A percentile compares a stretch with the other conserved stretches of the same genome.
phyloP scores from a whole-genome alignment of 345 rosid species.

The Geranium rotundifolium region DNA sequence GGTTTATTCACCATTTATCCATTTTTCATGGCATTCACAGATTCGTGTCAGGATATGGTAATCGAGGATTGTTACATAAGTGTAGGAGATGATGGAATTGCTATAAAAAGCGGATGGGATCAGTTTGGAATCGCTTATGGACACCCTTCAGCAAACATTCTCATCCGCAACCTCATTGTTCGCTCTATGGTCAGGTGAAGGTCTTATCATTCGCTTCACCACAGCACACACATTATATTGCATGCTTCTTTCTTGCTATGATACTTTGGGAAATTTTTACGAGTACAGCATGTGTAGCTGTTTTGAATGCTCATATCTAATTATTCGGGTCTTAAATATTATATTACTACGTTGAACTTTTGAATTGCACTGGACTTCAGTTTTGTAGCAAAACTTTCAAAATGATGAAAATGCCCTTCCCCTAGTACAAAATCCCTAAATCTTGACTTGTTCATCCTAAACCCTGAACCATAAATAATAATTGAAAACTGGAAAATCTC shows the following conservation, averaged over 20 bases:
- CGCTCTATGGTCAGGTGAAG: constrained; percentile 90
- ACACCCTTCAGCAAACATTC: constrained; percentile 68
- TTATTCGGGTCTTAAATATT: too few species aligned
- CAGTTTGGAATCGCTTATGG: constrained; percentile 88
- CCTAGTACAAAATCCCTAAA: too few species aligned
- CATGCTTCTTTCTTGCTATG: neutral
- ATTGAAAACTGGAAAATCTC: too few species aligned
- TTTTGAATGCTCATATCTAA: neutral
- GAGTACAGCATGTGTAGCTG: neutral
- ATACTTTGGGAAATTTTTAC: neutral
- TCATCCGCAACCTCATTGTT: constrained; percentile 71
- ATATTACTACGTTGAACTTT: too few species aligned
- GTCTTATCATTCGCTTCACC: neutral
- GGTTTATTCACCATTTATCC: neutral
- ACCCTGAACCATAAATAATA: too few species aligned
- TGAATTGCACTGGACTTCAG: too few species aligned
- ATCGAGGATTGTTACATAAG: constrained; percentile 95
- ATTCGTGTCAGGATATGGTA: constrained; percentile 91
- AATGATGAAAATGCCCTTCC: too few species aligned
- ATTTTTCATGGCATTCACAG: constrained; percentile 15
- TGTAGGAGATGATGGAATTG: constrained; percentile 91
- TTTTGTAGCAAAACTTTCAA: too few species aligned
- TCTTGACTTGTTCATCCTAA: too few species aligned
- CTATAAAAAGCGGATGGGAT: constrained; percentile 99
- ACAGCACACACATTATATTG: neutral